phyloP scores from a whole-genome alignment of 2,329 filamentous ascomycete genomes.

The Neopestalotiopsis sp. region DNA sequence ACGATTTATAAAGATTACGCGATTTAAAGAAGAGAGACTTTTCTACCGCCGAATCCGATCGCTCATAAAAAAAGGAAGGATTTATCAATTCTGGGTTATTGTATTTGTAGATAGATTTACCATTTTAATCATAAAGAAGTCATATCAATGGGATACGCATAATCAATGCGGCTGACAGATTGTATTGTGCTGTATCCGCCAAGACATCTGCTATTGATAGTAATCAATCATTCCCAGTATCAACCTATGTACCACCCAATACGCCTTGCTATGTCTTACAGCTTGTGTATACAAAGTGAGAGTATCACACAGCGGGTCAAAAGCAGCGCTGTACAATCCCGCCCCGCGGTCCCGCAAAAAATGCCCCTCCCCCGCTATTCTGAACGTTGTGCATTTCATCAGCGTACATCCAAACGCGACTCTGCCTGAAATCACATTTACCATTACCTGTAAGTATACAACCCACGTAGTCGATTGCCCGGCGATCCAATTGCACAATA shows the following conservation, averaged over 20 bases:
- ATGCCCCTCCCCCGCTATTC: conserved; percentile 9
- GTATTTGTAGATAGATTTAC: conserved; percentile 1
- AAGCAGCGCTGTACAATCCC: background rate
- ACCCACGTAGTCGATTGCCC: too few relatives aligned
- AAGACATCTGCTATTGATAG: too few relatives aligned
- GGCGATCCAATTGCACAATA: too few relatives aligned
- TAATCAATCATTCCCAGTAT: too few relatives aligned
- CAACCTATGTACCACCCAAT: too few relatives aligned
- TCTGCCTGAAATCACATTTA: background rate
- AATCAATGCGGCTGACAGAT: too few relatives aligned
- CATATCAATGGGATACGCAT: too few relatives aligned
- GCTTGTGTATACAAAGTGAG: background rate
- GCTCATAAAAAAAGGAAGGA: background rate
- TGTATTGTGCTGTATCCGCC: too few relatives aligned
- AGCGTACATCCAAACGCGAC: background rate
- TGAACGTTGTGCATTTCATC: background rate
- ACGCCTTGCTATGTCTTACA: background rate
- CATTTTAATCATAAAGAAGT: too few relatives aligned
- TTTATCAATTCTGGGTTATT: background rate
- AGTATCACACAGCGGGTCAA: background rate
- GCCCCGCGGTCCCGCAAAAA: background rate
- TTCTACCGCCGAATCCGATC: background rate
- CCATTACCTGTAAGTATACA: background rate
- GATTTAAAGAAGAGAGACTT: background rate
- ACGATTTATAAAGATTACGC: background rate